Evolutionary conservation across 495 filamentous ascomycete genomes (phyloP).

Genomic region (Tuber brumale): DNA sequence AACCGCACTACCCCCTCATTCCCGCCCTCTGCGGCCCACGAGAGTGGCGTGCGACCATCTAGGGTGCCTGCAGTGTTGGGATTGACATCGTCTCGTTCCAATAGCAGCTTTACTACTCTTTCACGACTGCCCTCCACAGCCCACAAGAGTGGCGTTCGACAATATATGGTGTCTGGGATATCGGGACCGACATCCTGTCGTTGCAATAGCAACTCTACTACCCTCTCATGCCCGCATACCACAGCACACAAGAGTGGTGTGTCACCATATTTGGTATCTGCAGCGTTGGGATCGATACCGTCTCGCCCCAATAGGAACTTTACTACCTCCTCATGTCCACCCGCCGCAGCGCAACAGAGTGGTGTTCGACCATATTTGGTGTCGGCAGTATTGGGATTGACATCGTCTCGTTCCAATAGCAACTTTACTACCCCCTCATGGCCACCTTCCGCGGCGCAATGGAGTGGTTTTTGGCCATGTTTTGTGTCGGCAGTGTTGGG

Average conservation of each 20-base stretch:
- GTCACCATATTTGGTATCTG: background rate
- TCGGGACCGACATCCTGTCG: slow-evolving; percentile 11
- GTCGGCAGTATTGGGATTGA: too few relatives aligned
- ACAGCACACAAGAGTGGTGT: slow-evolving; percentile 41
- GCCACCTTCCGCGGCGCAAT: too few relatives aligned
- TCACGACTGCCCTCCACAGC: slow-evolving; percentile 16
- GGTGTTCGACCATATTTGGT: slow-evolving; percentile 7
- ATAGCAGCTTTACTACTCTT: too few relatives aligned
- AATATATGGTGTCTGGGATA: background rate
- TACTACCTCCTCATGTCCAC: slow-evolving; percentile 34
- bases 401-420: too few relatives aligned
- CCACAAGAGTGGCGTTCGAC: slow-evolving; percentile 30
- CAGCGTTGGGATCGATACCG: slow-evolving; percentile 2
- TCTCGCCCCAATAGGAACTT: slow-evolving; percentile 30
- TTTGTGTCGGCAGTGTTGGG: too few relatives aligned
- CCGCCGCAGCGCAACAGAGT: slow-evolving; percentile 33
- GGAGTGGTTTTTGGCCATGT: too few relatives aligned
- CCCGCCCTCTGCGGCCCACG: slow-evolving; percentile 27
- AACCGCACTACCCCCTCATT: slow-evolving; percentile 9
- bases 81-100: too few relatives aligned
- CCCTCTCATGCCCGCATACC: slow-evolving; percentile 31
- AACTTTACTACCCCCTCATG: too few relatives aligned
- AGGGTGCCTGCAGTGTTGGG: too few relatives aligned
- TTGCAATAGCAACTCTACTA: slow-evolving; percentile 36
- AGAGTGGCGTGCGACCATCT: too few relatives aligned